Percentiles rank a stretch among this genome's conserved stretches.
phyloP scores from a whole-genome alignment of 306 rosid species.

The Sesbania bispinosa region DNA sequence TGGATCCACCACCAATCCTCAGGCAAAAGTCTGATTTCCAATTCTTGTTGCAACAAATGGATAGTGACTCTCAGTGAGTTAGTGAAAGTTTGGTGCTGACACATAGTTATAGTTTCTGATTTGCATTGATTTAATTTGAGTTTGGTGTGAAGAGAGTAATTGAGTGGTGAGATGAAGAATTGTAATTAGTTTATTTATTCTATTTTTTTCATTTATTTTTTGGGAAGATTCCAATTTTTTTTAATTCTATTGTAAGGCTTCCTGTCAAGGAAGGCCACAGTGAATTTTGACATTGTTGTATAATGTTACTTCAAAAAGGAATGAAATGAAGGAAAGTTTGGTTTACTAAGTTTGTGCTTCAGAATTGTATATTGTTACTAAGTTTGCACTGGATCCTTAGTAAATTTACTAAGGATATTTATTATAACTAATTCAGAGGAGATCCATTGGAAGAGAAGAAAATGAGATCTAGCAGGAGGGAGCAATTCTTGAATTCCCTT shows the following conservation, averaged over 20 bases:
- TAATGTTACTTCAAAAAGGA: conserved; percentile 22
- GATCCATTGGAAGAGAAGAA: no score
- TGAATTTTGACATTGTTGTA: conserved; percentile 38
- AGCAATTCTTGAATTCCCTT: no score
- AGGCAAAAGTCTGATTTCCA: conserved; percentile 85
- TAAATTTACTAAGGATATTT: no score
- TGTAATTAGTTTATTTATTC: conserved; percentile 34
- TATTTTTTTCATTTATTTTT: conserved; percentile 25
- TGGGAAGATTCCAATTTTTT: conserved; percentile 21
- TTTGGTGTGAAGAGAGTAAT: conserved; percentile 35
- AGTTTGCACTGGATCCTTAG: no score
- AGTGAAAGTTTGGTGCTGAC: conserved; percentile 12
- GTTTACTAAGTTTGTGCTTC: no score
- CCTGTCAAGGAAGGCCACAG: conserved; percentile 26
- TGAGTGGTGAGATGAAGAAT: conserved; percentile 36
- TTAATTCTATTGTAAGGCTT: conserved; percentile 18
- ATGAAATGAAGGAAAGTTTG: conserved; percentile 36
- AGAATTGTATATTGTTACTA: no score
- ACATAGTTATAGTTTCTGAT: conserved; percentile 22
- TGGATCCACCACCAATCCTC: conserved; percentile 68
- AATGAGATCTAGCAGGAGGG: no score
- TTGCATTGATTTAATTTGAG: conserved; percentile 30
- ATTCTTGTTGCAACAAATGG: conserved; percentile 62
- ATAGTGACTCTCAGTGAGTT: conserved; percentile 38
- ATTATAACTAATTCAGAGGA: no score